Base-by-base conservation (phyloP, 371 early-diverging fungal species). In the Hamiltosporidium tvaerminnensis region DNA sequence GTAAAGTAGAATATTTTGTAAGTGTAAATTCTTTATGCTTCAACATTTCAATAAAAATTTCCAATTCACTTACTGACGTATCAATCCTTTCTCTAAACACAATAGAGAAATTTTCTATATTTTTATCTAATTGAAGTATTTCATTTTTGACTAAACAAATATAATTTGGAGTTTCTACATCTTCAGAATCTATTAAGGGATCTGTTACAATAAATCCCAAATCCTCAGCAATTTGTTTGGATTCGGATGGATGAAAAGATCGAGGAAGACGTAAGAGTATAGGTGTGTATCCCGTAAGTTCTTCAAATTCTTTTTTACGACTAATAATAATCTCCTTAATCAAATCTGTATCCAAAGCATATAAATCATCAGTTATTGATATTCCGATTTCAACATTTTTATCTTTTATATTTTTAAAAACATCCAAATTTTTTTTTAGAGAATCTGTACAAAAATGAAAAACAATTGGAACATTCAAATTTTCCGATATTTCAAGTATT, bases 181-280 rank as follows among this genome's bases (percentile, higher is more conserved):
- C 64, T 57, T 64, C 57, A 39, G 39, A 38, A 47, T 64, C 64
- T 37, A 64, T 7, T 31, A 9, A 57, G 30, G 57, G 57, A 16
- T 1, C 37, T 23, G 39, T 54, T 23, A 49, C 36, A 30, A 64
- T 44, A 39, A 47, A 57, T 3, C 52, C 52, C 23, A 50, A 10
- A 14, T 30, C 31, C 23, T 64, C 38, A 30, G 57, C 23, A 7
- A 57, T 37, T n/a, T 47, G 32, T 23, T 14, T 31, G 2, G 47
- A 7, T 10, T 63, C 31, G 1, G 12, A 14, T 23, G 34, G 35
- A 1, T 34, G 7, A 3, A 56, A 56, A 9, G 38, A 35, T 23
- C 48, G 1, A 2, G 57, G 39, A 12, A 64, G n/a, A 10, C 64
- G 16, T 34, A 49, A 1, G 2, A 64, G 38, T 32, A 35, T 7